Evolutionary conservation across 1,284 basidiomycete species (phyloP), one percentile per base, ranked within the genome.

Genomic region (Malassezia cuniculi): DNA sequence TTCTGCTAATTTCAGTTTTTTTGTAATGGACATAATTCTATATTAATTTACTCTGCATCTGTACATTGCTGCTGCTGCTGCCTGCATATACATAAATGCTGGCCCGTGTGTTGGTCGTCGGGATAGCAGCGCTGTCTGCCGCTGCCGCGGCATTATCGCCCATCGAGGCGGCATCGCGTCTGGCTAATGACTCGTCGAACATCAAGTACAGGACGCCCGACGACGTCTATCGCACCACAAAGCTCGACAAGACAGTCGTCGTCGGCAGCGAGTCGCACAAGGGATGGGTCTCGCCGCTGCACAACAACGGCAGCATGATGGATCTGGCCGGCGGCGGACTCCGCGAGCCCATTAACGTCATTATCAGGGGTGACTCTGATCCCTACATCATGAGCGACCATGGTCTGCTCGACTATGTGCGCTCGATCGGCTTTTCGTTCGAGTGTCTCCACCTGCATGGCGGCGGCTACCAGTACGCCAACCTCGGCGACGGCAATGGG

Each of bases 261-360:
- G 7, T 14, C 17, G 31, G 26, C 14, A 5, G 12, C 24, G 31
- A 10, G 5, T 9, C 9, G 5, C 3, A 15, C 3, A 15, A 21
- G 14, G 50, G 60, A 2, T 64, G 60, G 60, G 31, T 50, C 24
- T 46, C 54, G 18, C 60, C 60, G 2, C 39, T 47, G 6, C 33
- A 34, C 15, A 29, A 52, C 10, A 48, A 48, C 8, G 60, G 60
- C 1, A 56, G 52, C 26, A 61, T 61, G 58, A 47, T 64, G 28
- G 60, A 64, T 33, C 35, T 17, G 71, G 75, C 38, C 61, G 71
- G 24, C 80, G 85, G 14, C 78, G 82, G 84, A 6, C 75, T 82
- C 38, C 82, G 84, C 27, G 89, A 94, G 69, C 89, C 87, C 3
- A 69, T 94, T 41, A 94, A 95, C 54, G 74, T 76, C 39, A 85